phyloP scores from a whole-genome alignment of 352 stramenopile species.

The Phytophthora aleatoria region DNA sequence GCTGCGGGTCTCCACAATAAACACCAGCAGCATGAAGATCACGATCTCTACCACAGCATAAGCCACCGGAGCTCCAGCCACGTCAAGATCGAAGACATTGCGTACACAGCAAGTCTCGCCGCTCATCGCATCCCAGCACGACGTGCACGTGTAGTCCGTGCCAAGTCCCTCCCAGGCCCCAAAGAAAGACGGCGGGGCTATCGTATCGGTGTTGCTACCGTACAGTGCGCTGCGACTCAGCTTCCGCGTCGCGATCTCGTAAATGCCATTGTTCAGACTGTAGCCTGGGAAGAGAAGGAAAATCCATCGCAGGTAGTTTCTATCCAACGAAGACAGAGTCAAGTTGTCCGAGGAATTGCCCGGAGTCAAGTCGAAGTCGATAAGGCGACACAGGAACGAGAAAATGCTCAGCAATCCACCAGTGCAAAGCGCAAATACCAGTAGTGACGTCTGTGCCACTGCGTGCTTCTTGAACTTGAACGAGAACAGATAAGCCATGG shows the following conservation, averaged over 20 bases:
- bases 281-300: conserved; percentile 78
- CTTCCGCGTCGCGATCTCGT: conserved; percentile 74
- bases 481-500: conserved; percentile 68
- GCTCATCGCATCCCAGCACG: conserved; percentile 53
- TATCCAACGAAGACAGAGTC: conserved; percentile 64
- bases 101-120: conserved; percentile 54
- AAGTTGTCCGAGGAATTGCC: conserved; percentile 34
- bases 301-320: conserved; percentile 74
- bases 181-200: conserved; percentile 59
- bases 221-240: conserved; percentile 59
- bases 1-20: conserved; percentile 43
- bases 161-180: conserved; percentile 56
- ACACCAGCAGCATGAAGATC: conserved; percentile 55
- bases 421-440: conserved; percentile 64
- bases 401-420: conserved; percentile 76
- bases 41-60: conserved; percentile 59
- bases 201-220: conserved; percentile 25
- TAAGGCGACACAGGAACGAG: conserved; percentile 75
- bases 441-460: conserved; percentile 63
- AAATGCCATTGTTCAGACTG: conserved; percentile 70
- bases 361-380: conserved; percentile 51
- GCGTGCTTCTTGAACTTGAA: conserved; percentile 68
- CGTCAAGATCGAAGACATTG: conserved; percentile 60
- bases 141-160: conserved; percentile 38
- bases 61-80: conserved; percentile 49